Evolutionary conservation across 305 asterid genomes (phyloP).

Genomic region (Fraxinus velutina): DNA sequence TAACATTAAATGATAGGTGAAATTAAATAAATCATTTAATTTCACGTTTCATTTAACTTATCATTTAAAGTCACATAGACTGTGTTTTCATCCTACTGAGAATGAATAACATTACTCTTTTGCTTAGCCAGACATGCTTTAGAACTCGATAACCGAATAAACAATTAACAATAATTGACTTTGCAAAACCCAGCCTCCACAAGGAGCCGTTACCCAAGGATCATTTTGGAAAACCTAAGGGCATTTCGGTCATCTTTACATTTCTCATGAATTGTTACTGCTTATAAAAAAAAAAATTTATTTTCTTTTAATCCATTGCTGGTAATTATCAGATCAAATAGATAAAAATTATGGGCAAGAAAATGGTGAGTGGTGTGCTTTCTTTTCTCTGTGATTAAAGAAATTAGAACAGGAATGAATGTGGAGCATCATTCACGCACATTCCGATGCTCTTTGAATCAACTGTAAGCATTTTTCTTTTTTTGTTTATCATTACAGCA

Average conservation of each 20-base stretch:
- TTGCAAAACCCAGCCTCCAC: not conserved
- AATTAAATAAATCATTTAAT: no score
- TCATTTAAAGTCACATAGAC: no score
- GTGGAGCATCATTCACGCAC: conserved; percentile 34
- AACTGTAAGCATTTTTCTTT: conserved; percentile 17
- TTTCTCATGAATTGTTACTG: not conserved
- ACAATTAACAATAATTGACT: not conserved
- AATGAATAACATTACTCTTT: no score
- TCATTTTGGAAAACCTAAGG: conserved; percentile 20
- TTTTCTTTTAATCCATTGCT: not conserved
- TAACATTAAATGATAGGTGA: no score
- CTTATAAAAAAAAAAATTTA: no score
- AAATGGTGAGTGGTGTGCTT: conserved; percentile 5
- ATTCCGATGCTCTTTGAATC: conserved; percentile 31
- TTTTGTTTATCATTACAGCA: conserved; percentile 12
- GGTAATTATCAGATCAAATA: conserved; percentile 3
- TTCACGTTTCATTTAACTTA: no score
- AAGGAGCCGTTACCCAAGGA: conserved; percentile 29
- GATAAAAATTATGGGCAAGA: not conserved
- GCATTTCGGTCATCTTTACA: conserved; percentile 26
- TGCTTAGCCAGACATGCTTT: not conserved
- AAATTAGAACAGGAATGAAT: conserved; percentile 17
- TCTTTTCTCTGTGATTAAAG: not conserved
- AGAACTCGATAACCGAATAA: no score
- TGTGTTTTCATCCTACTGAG: no score